Conservation (phyloP, 1,139 yeast genomes). For the Hemisphaericaspora xylofermentans region DNA sequence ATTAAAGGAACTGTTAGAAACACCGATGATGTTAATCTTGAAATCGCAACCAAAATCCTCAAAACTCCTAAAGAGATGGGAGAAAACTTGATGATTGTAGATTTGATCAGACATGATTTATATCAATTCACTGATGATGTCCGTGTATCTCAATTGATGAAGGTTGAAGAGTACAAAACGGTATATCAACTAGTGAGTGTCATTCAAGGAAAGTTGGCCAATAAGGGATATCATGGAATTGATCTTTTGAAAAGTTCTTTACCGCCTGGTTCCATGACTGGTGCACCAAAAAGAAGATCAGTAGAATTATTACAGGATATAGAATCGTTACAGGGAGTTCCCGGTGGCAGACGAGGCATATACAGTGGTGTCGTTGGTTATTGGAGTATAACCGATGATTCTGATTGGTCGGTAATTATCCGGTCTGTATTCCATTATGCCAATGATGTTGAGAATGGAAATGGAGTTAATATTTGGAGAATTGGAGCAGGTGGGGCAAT, state of each 20-base stretch:
- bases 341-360: constrained; percentile 67
- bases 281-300: constrained; percentile 94
- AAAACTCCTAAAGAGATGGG: constrained; percentile 92
- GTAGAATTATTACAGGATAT: constrained; percentile 72
- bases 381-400: constrained; percentile 84
- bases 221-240: constrained; percentile 57
- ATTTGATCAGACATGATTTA: constrained; percentile 88
- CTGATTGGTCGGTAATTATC: constrained; percentile 96
- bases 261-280: constrained; percentile 99
- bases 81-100: constrained; percentile 96
- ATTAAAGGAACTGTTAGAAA: constrained; percentile 93
- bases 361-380: constrained; percentile 96
- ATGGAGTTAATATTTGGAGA: constrained; percentile 54
- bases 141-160: constrained; percentile 75
- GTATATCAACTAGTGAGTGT: constrained; percentile 92
- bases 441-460: constrained; percentile 42
- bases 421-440: constrained; percentile 75
- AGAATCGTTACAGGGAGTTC: constrained; percentile 45
- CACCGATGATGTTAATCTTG: constrained; percentile 48
- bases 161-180: constrained; percentile 87
- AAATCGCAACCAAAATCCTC: constrained; percentile 61
- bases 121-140: constrained; percentile 69
- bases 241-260: constrained; percentile 76
- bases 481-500: constrained; percentile 99
- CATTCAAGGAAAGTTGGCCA: constrained; percentile 60